Base-by-base conservation (phyloP, 805 yeast genomes). In the Groenewaldozyma salmanticensis region DNA sequence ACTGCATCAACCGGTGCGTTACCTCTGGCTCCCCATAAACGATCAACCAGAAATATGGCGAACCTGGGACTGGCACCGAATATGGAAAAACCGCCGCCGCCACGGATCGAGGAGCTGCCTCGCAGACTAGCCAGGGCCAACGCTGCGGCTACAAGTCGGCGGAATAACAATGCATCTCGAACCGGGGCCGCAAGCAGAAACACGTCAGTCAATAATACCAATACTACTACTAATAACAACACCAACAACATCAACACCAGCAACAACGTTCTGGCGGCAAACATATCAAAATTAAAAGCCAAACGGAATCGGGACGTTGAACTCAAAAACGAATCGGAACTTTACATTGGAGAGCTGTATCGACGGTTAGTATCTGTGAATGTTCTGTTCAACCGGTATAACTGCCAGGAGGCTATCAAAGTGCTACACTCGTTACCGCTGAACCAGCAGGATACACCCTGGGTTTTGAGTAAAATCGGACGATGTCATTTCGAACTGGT, bases 401-500 rank as follows among this genome's bases (percentile, higher is more conserved):
- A 88, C 53, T 83, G 94, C 50, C 77, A 75, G 54, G 77, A 80
- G 52, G 94, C 96, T 0, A 75, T 88, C 6, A 62, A 90, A 42
- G 63, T 76, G 2, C 65, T 90, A 22, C 76, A 75, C 40, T 60
- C 75, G 19, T 65, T 92, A 17, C 84, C 94, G 1, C 71, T 69
- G 38, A 53, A 66, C 37, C 83, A 80, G 58, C 65, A 71, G 44
- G 66, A 75, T 40, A 72, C 95, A 18, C 92, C 96, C 0, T 87
- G 92, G 84, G 94, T 87, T 9, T 69, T 85, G 37, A 74, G 87
- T 18, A 79, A 80, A 50, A 58, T 82, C 19, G 98, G 95, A 1
- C 67, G 87, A 48, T 64, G 85, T 33, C 86, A 86, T 60, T 88
- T 81, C 60, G 97, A 90, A 58, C 75, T 82, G 48, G 90, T 83